Evolutionary conservation across 768 basidiomycete species (phyloP).

Genomic region (Pisolithus tinctorius): DNA sequence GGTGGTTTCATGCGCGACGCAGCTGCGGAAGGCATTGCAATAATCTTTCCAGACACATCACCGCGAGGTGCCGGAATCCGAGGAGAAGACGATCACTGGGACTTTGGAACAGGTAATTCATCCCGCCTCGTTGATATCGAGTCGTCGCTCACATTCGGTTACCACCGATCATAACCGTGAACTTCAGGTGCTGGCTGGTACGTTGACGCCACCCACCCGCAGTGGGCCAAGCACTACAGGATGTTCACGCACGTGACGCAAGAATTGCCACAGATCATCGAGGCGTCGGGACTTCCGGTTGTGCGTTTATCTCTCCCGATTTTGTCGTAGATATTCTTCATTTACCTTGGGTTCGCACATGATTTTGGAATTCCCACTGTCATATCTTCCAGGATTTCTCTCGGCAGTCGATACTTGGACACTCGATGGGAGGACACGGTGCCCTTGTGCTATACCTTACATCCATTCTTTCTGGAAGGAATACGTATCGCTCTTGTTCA

Average conservation of each 20-base stretch:
- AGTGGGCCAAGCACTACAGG: slow-evolving; percentile 71
- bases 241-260: slow-evolving; percentile 82
- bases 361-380: not conserved
- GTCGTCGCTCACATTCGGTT: too few species aligned
- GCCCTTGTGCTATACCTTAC: slow-evolving; percentile 86
- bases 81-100: slow-evolving; percentile 79
- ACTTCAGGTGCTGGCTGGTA: slow-evolving; percentile 82
- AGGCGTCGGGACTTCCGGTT: slow-evolving; percentile 67
- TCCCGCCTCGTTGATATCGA: not conserved
- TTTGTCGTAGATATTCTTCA: not conserved
- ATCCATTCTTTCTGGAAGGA: slow-evolving; percentile 43
- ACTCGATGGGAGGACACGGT: slow-evolving; percentile 98
- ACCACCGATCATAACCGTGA: not conserved
- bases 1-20: slow-evolving; percentile 89
- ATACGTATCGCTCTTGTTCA: slow-evolving; percentile 78
- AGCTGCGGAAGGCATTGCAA: slow-evolving; percentile 76
- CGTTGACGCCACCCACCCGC: slow-evolving; percentile 77
- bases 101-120: slow-evolving; percentile 73
- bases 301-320: slow-evolving; percentile 37
- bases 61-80: slow-evolving; percentile 86
- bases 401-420: slow-evolving; percentile 87
- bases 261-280: slow-evolving; percentile 79
- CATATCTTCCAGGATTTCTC: slow-evolving; percentile 55
- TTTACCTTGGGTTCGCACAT: not conserved
- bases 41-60: slow-evolving; percentile 91